Base-by-base conservation (phyloP, 1,139 yeast species). In the Nakaseomyces delphensis region DNA sequence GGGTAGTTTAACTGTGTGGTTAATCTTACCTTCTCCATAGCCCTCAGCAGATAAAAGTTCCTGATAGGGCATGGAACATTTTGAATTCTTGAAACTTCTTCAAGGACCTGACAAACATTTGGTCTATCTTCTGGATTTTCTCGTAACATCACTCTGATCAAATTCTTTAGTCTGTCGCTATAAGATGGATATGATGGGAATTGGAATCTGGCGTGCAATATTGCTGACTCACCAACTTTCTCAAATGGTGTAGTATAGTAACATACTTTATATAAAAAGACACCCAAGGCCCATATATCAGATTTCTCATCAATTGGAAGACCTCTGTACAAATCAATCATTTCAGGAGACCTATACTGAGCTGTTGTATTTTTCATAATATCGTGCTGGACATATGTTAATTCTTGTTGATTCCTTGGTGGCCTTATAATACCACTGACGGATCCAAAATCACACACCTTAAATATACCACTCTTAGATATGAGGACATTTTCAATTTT, bases 251-350 rank as follows among this genome's bases (percentile, higher is more conserved):
- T 83, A 1, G 81, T 83, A 56, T 80, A 83, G 57, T 79, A 83
- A 60, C 91, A 81, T 43, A 83, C 62, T 55, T 83, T 83, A 64
- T 80, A 83, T 23, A 83, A 64, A 51, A 82, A 81, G 27, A 84
- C 82, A 9, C 93, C 93, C 31, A 83, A 63, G 0, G 93, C 93
- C 93, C 93, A 83, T 28, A 83, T 77, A 61, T 83, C 94, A 4
- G 83, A 73, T 60, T 80, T 81, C 51, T 81, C 84, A 59, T 83
- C 85, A 25, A 83, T 78, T 4, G 87, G 79, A 39, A 72, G 66
- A 1, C 82, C 80, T 42, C 79, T 66, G 51, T 76, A 75, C 38
- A 83, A 68, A 54, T 83, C 89, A 40, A 83, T 70, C 91, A 83
- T 83, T 60, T 83, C 93, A 0, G 94, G 94, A 0, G 85, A 69